Conservation (phyloP, 441 rosid genomes). For the Bruguiera hainesii region DNA sequence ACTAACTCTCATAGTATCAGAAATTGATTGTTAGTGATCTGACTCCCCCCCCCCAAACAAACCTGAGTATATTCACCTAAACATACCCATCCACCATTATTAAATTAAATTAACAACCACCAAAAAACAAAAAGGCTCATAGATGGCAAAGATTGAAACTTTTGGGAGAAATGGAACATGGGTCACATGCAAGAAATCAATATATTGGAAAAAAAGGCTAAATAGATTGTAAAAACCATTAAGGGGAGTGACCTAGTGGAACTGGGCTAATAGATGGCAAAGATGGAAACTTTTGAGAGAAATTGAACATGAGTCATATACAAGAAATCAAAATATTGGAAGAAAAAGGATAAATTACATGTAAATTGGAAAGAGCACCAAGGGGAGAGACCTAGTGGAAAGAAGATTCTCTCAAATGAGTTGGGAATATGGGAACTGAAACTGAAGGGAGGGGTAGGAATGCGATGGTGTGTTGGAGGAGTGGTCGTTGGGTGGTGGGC, state of each 20-base stretch:
- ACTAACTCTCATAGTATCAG: constrained; percentile 5
- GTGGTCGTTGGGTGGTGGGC: constrained; percentile 17
- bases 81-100: too few relatives aligned
- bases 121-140: constrained; percentile 2
- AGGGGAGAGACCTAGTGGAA: too few relatives aligned
- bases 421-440: constrained; percentile 31
- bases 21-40: not conserved
- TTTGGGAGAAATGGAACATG: constrained; percentile 1
- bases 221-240: not conserved
- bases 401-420: constrained; percentile 29
- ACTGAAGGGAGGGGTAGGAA: constrained; percentile 23
- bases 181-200: not conserved
- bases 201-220: not conserved
- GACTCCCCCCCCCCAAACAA: constrained; percentile 1
- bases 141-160: constrained; percentile 13
- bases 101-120: not conserved
- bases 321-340: not conserved
- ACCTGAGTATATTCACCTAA: not conserved
- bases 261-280: not conserved
- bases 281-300: constrained; percentile 6
- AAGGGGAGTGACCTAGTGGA: too few relatives aligned
- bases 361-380: not conserved
- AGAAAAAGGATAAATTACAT: not conserved
- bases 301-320: not conserved
- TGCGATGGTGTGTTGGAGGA: constrained; percentile 4